Conservation (phyloP, 768 basidiomycete species). For the Clitopilus passeckerianus region DNA sequence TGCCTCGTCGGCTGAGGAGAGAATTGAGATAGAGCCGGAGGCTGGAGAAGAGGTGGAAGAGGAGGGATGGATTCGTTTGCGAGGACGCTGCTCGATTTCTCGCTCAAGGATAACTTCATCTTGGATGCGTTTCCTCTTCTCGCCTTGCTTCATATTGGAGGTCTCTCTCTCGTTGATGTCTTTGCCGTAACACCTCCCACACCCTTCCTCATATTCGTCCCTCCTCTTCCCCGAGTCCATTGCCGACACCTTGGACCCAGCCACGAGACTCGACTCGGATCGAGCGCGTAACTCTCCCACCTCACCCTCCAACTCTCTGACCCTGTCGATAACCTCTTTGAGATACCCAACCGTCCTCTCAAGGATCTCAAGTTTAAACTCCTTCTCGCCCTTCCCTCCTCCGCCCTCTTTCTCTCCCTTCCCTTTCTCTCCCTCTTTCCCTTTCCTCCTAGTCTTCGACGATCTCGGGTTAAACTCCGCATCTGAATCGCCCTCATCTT, state of each 20-base stretch:
- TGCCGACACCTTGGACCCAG: too few species aligned
- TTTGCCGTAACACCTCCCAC: constrained; percentile 12
- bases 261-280: too few species aligned
- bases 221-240: too few species aligned
- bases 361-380: constrained; percentile 91
- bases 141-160: background rate
- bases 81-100: background rate
- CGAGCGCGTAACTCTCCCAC: constrained; percentile 17
- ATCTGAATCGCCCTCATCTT: constrained; percentile 29
- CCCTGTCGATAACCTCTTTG: constrained; percentile 59
- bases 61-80: background rate
- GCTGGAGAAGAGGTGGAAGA: constrained; percentile 4
- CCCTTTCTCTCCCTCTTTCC: constrained; percentile 16
- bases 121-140: constrained; percentile 11
- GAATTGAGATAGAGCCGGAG: background rate
- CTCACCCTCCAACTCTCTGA: constrained; percentile 33
- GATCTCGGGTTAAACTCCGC: constrained; percentile 22
- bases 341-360: constrained; percentile 78
- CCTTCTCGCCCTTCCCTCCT: constrained; percentile 54
- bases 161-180: background rate
- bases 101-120: constrained; percentile 4
- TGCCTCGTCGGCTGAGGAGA: too few species aligned
- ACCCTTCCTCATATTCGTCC: background rate
- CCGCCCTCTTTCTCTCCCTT: constrained; percentile 20
- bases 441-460: background rate